Percentiles rank a stretch among this genome's conserved stretches.
Conservation (phyloP, 192 early-diverging fungal species). For the Linderina pennispora region DNA sequence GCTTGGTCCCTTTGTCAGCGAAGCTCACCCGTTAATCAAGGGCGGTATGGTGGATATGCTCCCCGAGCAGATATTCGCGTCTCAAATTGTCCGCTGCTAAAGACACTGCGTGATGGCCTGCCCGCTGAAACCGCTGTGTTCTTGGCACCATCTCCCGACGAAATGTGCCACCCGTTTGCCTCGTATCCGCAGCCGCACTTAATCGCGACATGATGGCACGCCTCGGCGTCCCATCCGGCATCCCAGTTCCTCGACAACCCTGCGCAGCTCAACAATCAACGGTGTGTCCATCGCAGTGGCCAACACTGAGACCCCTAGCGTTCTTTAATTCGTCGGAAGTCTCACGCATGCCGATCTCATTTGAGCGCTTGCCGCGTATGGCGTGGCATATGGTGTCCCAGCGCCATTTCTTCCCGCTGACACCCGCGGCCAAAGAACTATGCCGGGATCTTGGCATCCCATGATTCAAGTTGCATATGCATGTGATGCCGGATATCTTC, state of each 20-base stretch:
- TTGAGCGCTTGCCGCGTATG: conserved; percentile 65
- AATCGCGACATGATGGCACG: conserved; percentile 13
- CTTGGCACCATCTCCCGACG: conserved; percentile 72
- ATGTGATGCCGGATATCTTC: conserved; percentile 75
- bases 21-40: conserved; percentile 51
- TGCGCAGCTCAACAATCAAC: conserved; percentile 74
- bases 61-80: conserved; percentile 59
- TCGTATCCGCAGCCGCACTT: conserved; percentile 86
- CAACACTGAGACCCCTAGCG: conserved; percentile 67
- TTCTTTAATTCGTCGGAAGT: conserved; percentile 67
- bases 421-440: conserved; percentile 51
- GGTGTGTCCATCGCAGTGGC: conserved; percentile 73
- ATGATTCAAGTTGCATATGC: conserved; percentile 34
- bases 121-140: conserved; percentile 50
- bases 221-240: conserved; percentile 24
- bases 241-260: conserved; percentile 68
- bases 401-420: conserved; percentile 81
- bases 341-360: conserved; percentile 34
- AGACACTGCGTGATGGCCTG: conserved; percentile 43
- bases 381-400: conserved; percentile 76
- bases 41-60: conserved; percentile 50
- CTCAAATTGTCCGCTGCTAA: conserved; percentile 55
- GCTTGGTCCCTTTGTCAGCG: conserved; percentile 67
- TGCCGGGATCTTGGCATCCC: conserved; percentile 29
- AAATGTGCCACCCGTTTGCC: conserved; percentile 64